Percentiles rank a stretch among this genome's conserved stretches.
Evolutionary conservation across 805 yeast species (phyloP).

Genomic region (Hyphopichia homilentoma): DNA sequence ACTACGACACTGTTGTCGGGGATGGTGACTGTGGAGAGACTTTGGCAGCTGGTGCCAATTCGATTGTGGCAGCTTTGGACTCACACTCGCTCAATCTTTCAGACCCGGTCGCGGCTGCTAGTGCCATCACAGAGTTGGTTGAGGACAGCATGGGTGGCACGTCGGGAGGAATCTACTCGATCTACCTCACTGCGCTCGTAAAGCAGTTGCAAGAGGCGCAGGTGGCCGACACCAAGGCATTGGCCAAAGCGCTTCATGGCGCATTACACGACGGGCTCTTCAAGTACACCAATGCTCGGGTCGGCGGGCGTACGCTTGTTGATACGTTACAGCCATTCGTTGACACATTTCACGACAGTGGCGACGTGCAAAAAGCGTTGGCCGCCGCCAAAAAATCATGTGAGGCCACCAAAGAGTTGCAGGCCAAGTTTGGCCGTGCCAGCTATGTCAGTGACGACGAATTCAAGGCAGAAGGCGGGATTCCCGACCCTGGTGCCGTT

Average conservation of each 20-base stretch:
- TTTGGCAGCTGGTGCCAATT: constrained; percentile 75
- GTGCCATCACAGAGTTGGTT: constrained; percentile 76
- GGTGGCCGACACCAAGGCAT: constrained; percentile 27
- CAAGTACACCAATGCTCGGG: constrained; percentile 84
- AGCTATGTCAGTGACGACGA: constrained; percentile 74
- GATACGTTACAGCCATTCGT: constrained; percentile 90
- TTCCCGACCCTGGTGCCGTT: constrained; percentile 95
- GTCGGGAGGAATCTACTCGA: constrained; percentile 89
- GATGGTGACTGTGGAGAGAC: constrained; percentile 98
- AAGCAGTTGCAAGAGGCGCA: constrained; percentile 37
- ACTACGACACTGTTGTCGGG: constrained; percentile 84
- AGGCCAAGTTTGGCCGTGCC: constrained; percentile 91
- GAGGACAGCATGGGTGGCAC: constrained; percentile 98
- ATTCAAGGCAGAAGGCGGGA: constrained; percentile 57
- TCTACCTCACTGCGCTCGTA: constrained; percentile 75
- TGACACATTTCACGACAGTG: constrained; percentile 48
- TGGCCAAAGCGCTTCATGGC: constrained; percentile 47
- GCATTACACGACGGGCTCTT: constrained; percentile 70
- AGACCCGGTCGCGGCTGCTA: constrained; percentile 56
- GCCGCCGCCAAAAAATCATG: constrained; percentile 74
- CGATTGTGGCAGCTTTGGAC: constrained; percentile 52
- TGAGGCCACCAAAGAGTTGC: constrained; percentile 64
- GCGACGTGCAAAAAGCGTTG: constrained; percentile 58
- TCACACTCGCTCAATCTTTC: constrained; percentile 22
- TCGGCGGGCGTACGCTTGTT: constrained; percentile 84